Percentiles rank a stretch among this genome's conserved stretches.
phyloP scores from a whole-genome alignment of 768 basidiomycete genomes.

The Royoungia palumana region DNA sequence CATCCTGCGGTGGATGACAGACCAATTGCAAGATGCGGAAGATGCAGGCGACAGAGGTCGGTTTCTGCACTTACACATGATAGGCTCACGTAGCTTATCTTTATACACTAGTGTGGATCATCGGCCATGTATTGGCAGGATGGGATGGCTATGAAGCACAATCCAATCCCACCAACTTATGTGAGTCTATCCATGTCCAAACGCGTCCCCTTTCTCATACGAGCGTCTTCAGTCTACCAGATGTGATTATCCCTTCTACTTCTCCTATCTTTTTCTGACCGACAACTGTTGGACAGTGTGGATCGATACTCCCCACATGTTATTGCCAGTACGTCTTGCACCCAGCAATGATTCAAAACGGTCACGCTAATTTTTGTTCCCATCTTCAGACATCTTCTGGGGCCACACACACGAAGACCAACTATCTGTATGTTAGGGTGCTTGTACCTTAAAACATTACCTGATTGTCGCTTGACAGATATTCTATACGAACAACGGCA shows the following conservation, averaged over 20 bases:
- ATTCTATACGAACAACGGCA: slow-evolving; percentile 67
- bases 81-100: background rate
- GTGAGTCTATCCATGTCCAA: slow-evolving; percentile 30
- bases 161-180: slow-evolving; percentile 40
- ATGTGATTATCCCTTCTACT: slow-evolving; percentile 28
- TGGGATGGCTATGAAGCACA: slow-evolving; percentile 46
- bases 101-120: slow-evolving; percentile 38
- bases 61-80: background rate
- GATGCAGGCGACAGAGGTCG: slow-evolving; percentile 42
- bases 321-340: slow-evolving; percentile 38
- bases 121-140: slow-evolving; percentile 46
- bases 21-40: slow-evolving; percentile 48
- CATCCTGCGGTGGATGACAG: slow-evolving; percentile 46
- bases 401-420: slow-evolving; percentile 73
- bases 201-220: too few relatives aligned
- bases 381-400: slow-evolving; percentile 66
- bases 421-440: slow-evolving; percentile 41
- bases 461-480: slow-evolving; percentile 39
- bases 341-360: too few relatives aligned
- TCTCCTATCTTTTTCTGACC: background rate
- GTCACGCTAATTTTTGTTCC: too few relatives aligned
- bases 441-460: background rate
- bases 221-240: slow-evolving; percentile 35
- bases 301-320: slow-evolving; percentile 46
- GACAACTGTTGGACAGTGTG: slow-evolving; percentile 24